Evolutionary conservation across 2,329 filamentous ascomycete species (phyloP).

Genomic region (Trichophyton benhamiae): DNA sequence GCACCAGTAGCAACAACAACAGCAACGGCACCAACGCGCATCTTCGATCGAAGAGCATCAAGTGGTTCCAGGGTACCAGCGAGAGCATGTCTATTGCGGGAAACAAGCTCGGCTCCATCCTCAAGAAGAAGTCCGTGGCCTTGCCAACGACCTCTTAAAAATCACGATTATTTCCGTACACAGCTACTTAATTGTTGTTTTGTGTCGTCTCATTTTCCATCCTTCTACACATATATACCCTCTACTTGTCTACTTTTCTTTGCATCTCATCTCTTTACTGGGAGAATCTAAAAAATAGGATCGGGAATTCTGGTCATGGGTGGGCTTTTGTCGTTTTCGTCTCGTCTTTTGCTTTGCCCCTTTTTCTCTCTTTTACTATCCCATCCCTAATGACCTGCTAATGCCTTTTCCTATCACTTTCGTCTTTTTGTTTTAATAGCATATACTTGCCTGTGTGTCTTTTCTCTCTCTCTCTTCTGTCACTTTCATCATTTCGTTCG

Average conservation of each 20-base stretch:
- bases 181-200: neutral
- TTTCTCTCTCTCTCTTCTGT: too few relatives aligned
- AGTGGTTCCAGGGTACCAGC: constrained; percentile 8
- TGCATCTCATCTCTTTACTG: neutral
- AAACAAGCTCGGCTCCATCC: constrained; percentile 14
- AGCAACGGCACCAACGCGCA: neutral
- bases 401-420: neutral
- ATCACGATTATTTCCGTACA: neutral
- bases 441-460: neutral
- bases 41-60: constrained; percentile 12
- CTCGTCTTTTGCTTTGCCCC: neutral
- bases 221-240: neutral
- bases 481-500: neutral
- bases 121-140: constrained; percentile 7
- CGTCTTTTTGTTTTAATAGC: neutral
- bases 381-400: neutral
- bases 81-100: constrained; percentile 12
- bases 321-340: neutral
- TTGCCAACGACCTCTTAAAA: neutral
- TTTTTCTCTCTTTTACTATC: neutral
- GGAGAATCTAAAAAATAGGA: neutral
- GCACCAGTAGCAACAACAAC: neutral
- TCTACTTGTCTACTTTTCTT: neutral
- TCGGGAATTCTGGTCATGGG: neutral
- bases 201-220: neutral